Conservation (phyloP, 1,139 yeast genomes). For the Taphrina wiesneri region DNA sequence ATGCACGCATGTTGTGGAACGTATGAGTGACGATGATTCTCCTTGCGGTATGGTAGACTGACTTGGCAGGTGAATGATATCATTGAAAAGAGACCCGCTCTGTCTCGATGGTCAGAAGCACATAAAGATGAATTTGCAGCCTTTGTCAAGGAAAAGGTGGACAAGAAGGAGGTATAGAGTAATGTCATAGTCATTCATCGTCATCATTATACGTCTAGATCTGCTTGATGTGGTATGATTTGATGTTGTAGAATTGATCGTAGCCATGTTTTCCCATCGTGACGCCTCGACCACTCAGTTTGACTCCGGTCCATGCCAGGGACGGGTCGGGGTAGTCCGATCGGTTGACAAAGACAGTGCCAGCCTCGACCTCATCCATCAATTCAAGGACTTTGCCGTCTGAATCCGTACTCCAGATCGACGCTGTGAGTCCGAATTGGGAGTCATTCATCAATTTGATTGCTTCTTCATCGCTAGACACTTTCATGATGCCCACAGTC, state of each 20-base stretch:
- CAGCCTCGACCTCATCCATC: constrained; percentile 56
- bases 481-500: constrained; percentile 73
- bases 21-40: neutral
- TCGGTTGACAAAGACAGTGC: constrained; percentile 91
- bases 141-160: constrained; percentile 36
- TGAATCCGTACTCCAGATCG: constrained; percentile 79
- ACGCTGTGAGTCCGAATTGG: constrained; percentile 85
- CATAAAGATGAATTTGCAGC: constrained; percentile 40
- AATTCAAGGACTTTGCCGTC: constrained; percentile 58
- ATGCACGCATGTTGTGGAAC: constrained; percentile 42
- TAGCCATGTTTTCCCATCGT: constrained; percentile 46
- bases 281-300: constrained; percentile 77
- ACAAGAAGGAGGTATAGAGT: neutral
- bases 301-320: constrained; percentile 81
- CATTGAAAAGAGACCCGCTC: constrained; percentile 41
- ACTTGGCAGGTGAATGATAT: constrained; percentile 39
- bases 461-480: constrained; percentile 65
- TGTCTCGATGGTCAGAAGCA: constrained; percentile 43
- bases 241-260: constrained; percentile 46
- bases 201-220: neutral
- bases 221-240: constrained; percentile 47
- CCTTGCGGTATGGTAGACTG: neutral
- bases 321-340: constrained; percentile 77
- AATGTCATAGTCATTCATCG: neutral
- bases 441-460: constrained; percentile 81